These are phyloP conservation scores for Termitomyces eurrhizus DNA, from an alignment of 768 basidiomycete genomes.

Conservation along the genomic window DNA sequence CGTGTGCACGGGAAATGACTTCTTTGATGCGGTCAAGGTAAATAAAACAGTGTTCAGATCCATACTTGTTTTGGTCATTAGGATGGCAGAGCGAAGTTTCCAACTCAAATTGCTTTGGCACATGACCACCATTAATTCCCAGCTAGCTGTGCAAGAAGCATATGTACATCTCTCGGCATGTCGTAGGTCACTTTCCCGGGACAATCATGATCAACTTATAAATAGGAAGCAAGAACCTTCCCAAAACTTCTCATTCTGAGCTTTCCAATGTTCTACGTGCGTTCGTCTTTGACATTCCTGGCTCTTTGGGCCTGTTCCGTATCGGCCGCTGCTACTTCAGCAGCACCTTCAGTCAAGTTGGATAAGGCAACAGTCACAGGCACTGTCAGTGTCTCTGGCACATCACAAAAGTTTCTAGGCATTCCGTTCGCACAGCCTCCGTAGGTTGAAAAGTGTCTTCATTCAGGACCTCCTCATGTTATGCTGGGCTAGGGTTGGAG, in stretches of 20 bases:
- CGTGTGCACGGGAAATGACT: neutral
- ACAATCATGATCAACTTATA: neutral
- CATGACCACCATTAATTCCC: neutral
- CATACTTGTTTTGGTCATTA: neutral
- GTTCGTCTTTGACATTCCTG: neutral
- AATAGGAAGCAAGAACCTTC: neutral
- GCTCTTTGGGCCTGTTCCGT: conserved; percentile 5
- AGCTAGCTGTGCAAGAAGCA: neutral
- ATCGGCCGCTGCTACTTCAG: neutral
- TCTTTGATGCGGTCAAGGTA: neutral
- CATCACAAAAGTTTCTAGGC: conserved; percentile 38
- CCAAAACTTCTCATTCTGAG: neutral
- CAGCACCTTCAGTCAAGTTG: conserved; percentile 32
- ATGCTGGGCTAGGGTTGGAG: conserved; percentile 24
- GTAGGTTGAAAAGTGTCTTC: conserved; percentile 25
- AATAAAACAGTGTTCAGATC: neutral
- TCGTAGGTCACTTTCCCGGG: conserved; percentile 1
- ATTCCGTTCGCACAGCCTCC: conserved; percentile 50
- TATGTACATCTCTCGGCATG: conserved; percentile 1
- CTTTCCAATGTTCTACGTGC: conserved; percentile 1
- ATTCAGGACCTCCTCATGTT: neutral
- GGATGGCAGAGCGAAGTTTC: neutral
- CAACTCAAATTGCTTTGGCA: neutral
- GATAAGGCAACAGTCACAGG: conserved; percentile 44
- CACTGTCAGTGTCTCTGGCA: conserved; percentile 21